These are phyloP conservation scores for Cryoendolithus antarcticus DNA, from an alignment of 2,329 filamentous ascomycete species.

Conservation along the genomic window DNA sequence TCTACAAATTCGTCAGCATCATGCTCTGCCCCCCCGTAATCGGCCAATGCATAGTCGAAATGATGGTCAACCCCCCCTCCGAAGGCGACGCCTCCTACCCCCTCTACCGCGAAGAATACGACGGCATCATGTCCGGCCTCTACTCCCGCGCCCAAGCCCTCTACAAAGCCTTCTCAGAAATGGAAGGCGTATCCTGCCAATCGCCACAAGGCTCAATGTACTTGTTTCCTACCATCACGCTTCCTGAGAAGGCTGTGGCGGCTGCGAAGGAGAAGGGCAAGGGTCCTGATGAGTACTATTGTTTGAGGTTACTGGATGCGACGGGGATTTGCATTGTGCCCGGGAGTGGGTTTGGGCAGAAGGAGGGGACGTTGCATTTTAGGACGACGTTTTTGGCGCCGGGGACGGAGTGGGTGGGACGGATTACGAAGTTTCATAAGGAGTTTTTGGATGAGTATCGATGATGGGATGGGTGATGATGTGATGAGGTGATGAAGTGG, in stretches of 20 bases:
- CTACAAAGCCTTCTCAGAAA: constrained; percentile 78
- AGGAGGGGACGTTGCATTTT: constrained; percentile 82
- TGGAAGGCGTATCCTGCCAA: constrained; percentile 91
- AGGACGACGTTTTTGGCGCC: constrained; percentile 93
- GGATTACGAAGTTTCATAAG: constrained; percentile 79
- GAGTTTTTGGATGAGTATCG: constrained; percentile 77
- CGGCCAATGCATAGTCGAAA: constrained; percentile 88
- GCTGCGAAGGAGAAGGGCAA: constrained; percentile 65
- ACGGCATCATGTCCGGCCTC: constrained; percentile 66
- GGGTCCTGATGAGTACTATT: constrained; percentile 84
- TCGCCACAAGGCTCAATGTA: constrained; percentile 95
- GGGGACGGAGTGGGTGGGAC: constrained; percentile 84
- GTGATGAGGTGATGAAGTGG: neutral
- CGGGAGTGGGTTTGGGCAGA: constrained; percentile 87
- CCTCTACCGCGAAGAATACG: constrained; percentile 76
- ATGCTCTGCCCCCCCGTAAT: constrained; percentile 91
- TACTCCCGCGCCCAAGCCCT: constrained; percentile 70
- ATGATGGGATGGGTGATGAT: constrained; percentile 8
- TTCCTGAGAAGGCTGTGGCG: constrained; percentile 62
- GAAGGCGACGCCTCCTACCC: constrained; percentile 71
- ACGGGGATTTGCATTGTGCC: constrained; percentile 92
- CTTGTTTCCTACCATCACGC: constrained; percentile 85
- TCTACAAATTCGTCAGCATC: constrained; percentile 98
- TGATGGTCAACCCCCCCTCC: constrained; percentile 93
- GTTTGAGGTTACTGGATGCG: constrained; percentile 75